Evolutionary conservation across 2,329 filamentous ascomycete species (phyloP).

Genomic region (Aspergillus sp.): DNA sequence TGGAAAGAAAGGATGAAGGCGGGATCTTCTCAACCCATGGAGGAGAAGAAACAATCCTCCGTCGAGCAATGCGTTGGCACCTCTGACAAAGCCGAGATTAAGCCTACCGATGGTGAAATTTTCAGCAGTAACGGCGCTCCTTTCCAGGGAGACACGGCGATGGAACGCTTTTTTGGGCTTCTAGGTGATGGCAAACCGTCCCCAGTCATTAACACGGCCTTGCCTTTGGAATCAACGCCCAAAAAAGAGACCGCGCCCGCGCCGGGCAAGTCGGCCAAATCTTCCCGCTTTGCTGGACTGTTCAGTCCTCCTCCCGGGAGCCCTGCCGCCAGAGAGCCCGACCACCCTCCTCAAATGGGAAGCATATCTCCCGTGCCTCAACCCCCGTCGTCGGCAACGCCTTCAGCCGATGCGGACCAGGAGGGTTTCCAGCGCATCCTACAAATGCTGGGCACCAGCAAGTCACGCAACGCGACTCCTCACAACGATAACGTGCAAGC

Average conservation of each 20-base stretch:
- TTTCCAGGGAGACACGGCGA: conserved; percentile 64
- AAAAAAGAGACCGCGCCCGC: conserved; percentile 38
- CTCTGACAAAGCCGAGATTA: conserved; percentile 39
- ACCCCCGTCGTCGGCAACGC: conserved; percentile 34
- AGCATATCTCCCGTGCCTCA: conserved; percentile 17
- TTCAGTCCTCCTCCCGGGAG: conserved; percentile 63
- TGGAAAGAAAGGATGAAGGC: conserved; percentile 93
- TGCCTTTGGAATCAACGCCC: conserved; percentile 36
- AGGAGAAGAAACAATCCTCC: conserved; percentile 46
- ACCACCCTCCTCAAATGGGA: conserved; percentile 19
- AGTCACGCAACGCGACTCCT: conserved; percentile 46
- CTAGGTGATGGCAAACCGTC: conserved; percentile 53
- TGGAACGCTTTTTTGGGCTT: conserved; percentile 75
- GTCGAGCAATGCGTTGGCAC: conserved; percentile 20
- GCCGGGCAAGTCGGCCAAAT: conserved; percentile 60
- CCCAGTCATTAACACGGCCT: conserved; percentile 30
- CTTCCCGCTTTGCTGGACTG: conserved; percentile 84
- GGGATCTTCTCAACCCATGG: conserved; percentile 45
- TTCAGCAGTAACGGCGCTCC: conserved; percentile 58
- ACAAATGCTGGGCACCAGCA: conserved; percentile 69
- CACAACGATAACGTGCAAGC: conserved; percentile 38
- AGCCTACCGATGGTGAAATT: conserved; percentile 50
- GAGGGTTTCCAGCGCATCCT: conserved; percentile 82
- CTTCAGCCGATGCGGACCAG: conserved; percentile 64
- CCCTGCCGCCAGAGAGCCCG: conserved; percentile 40